Evolutionary conservation across 805 yeast species (phyloP).

Genomic region (Ogataea nitratoaversa): DNA sequence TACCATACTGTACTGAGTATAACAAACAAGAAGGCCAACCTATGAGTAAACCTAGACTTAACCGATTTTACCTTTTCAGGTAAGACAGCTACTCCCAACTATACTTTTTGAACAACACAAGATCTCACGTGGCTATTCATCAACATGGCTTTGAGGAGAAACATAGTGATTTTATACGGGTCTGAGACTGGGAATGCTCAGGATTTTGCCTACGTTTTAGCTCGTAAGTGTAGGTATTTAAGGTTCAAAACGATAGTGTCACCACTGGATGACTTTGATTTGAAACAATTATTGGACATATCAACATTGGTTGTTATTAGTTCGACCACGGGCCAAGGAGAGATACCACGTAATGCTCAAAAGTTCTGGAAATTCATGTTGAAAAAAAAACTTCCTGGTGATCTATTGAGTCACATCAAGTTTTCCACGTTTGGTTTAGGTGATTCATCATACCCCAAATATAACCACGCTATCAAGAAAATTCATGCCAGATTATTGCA

Average conservation of each 20-base stretch:
- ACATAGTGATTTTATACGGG: constrained; percentile 70
- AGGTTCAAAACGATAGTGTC: constrained; percentile 46
- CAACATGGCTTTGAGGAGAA: constrained; percentile 18
- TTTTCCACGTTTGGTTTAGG: constrained; percentile 87
- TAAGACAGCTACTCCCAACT: no score
- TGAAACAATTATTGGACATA: constrained; percentile 49
- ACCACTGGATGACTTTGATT: constrained; percentile 57
- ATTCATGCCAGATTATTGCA: constrained; percentile 74
- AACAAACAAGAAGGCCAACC: neutral
- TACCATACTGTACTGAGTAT: neutral
- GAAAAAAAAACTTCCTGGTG: constrained; percentile 55
- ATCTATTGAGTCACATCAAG: constrained; percentile 55
- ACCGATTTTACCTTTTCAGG: neutral
- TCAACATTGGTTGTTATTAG: constrained; percentile 54
- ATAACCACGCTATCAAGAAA: constrained; percentile 83
- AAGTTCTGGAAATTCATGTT: constrained; percentile 74
- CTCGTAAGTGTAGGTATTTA: constrained; percentile 49
- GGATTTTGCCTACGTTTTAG: constrained; percentile 70
- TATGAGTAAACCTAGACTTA: neutral
- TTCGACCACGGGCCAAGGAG: constrained; percentile 96
- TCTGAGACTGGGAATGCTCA: constrained; percentile 91
- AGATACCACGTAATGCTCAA: constrained; percentile 71
- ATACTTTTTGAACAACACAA: no score
- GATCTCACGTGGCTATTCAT: neutral
- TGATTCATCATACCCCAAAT: constrained; percentile 86